Base-by-base conservation (phyloP, 2,329 filamentous ascomycete genomes). In the Pyrenophora seminiperda region DNA sequence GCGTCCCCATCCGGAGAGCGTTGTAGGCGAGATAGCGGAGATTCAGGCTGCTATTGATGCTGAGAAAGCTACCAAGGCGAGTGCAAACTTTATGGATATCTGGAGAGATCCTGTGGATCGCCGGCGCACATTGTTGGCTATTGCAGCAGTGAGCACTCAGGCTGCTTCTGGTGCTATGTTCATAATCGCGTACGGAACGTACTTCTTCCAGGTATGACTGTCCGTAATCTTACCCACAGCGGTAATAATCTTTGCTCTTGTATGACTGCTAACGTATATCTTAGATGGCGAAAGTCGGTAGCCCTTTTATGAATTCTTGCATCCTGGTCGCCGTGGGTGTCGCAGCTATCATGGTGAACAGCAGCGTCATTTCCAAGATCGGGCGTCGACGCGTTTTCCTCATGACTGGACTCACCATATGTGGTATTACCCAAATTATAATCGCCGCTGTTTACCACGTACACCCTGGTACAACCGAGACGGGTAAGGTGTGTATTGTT, bases 141-240 rank as follows among this genome's bases (percentile, higher is more conserved):
- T 83, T 27, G 74, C 73, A 7, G 76, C 76, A 1, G 67, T 84
- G 13, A 76, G 75, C 0, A 76, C 78, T 0, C 81, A 83, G 58
- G 80, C 79, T 3, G 80, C 80, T 2, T 80, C 77, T 1, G 81
- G 81, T 7, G 77, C 79, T 14, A 83, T 82, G 79, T 83, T 69
- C 30, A 66, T 70, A 53, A 69, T 69, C 19, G 65, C 67, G 3
- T 70, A 70, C 14, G 66, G 67, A 19, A 70, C 67, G 1, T 70
- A 69, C 51, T 70, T 70, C 50, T 70, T 70, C 53, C 57, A 58
- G 24, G 51, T 47, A n/a, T 33, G 46, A 13, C 7, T 11, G 10
- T 10, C 24, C 24, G 1, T 11, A 9, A 27, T 27, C 7, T 27
- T 27, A 5, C 10, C 22, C 22, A 27, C 24, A 27, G 24, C 4